Evolutionary conservation across 306 rosid genomes (phyloP).

Genomic region (apple (Malus domestica)): ASM211411v1 NC_041802.1:7895001-7895500

Average conservation of each 20-base stretch:
- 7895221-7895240: neutral
- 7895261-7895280: neutral
- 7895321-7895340: too few relatives aligned
- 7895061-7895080: neutral
- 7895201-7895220: neutral
- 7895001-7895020: neutral
- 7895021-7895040: neutral
- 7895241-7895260: neutral
- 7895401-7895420: too few relatives aligned
- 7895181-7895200: neutral
- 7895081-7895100: neutral
- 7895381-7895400: too few relatives aligned
- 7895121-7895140: conserved; percentile 8
- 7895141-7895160: neutral
- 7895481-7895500: too few relatives aligned
- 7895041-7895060: neutral
- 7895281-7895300: neutral
- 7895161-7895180: neutral
- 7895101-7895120: conserved; percentile 2
- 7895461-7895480: too few relatives aligned
- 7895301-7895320: too few relatives aligned
- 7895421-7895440: too few relatives aligned
- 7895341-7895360: too few relatives aligned
- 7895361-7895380: too few relatives aligned
- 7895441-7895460: too few relatives aligned